Base-by-base conservation (phyloP, 2,329 filamentous ascomycete genomes). In the Verticillium nonalfalfae region DNA sequence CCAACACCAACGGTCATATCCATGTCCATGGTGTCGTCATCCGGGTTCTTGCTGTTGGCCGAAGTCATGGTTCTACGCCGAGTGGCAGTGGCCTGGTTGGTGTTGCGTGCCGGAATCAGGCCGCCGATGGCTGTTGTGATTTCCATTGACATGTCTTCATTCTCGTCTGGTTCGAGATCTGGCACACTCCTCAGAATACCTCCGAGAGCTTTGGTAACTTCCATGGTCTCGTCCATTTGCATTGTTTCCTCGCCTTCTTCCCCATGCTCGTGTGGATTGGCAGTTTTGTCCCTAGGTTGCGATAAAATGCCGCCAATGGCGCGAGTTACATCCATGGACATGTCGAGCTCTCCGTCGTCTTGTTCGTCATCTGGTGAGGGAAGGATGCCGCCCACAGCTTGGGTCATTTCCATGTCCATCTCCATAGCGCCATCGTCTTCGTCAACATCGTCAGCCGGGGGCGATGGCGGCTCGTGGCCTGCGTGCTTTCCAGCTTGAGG, bases 311-410 rank as follows among this genome's bases (percentile, higher is more conserved):
- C 85, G 9, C 94, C 94, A 59, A 96, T 80, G 9, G 86, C 91
- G 60, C 85, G 86, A 1, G 94, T 97, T 7, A 97, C 91, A 68
- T 98, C 94, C 94, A 98, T 97, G 26, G 91, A 95, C 81, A 96
- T 88, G 45, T 93, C 91, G 65, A 86, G 84, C 18, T 84, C 82
- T 33, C 82, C 77, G 15, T 74, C 72, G 45, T 93, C 91, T 65
- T 86, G 84, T 21, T 84, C 82, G 31, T 82, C 77, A 15, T 74
- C 72, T 13, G 79, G 78, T 13, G 82, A 79, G 5, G 76, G 31
- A 11, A 82, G 69, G 54, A 86, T 86, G n/a, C 81, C 78, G 4
- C 85, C 85, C 55, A 85, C 75, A 9, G 81, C 79, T 54, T 72
- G 74, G 2, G 84, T 86, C 67, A 85, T 79, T 35, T 86, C 83